Conservation (phyloP, 345 rosid genomes). For the Crucihimalaya himalaica region DNA sequence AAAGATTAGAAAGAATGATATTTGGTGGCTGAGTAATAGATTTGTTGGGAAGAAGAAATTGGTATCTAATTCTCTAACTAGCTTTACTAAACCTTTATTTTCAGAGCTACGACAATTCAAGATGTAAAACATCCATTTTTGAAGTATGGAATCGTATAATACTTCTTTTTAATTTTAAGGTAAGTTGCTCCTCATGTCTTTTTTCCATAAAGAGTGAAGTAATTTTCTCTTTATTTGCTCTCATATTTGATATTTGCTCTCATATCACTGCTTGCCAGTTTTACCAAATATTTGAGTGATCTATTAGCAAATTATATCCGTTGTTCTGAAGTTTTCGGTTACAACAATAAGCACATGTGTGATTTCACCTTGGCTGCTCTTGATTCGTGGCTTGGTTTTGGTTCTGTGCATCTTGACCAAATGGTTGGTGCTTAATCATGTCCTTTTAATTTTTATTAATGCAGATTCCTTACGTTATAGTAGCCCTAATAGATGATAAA, state of each 20-base stretch:
- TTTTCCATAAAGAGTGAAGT: conserved; percentile 52
- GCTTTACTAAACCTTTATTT: too few relatives aligned
- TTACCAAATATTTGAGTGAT: conserved; percentile 30
- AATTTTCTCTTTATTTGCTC: too few relatives aligned
- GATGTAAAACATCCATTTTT: too few relatives aligned
- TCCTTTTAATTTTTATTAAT: conserved; percentile 33
- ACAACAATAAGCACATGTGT: conserved; percentile 99
- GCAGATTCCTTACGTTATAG: conserved; percentile 80
- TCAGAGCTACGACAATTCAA: too few relatives aligned
- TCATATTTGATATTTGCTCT: too few relatives aligned
- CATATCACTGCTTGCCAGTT: conserved; percentile 29
- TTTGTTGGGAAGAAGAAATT: too few relatives aligned
- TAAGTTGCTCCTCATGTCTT: too few relatives aligned
- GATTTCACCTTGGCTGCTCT: conserved; percentile 81
- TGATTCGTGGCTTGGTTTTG: conserved; percentile 75
- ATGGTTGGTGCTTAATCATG: conserved; percentile 55
- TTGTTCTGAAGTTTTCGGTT: conserved; percentile 89
- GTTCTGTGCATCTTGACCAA: conserved; percentile 91
- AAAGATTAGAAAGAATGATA: too few relatives aligned
- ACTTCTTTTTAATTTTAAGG: too few relatives aligned
- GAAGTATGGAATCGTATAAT: too few relatives aligned
- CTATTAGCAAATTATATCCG: conserved; percentile 82
- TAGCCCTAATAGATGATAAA: conserved; percentile 74
- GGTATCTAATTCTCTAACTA: too few relatives aligned
- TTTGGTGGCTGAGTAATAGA: too few relatives aligned